These are phyloP conservation scores for Fusarium continuum DNA, from an alignment of 2,329 filamentous ascomycete species.

Conservation along the genomic window DNA sequence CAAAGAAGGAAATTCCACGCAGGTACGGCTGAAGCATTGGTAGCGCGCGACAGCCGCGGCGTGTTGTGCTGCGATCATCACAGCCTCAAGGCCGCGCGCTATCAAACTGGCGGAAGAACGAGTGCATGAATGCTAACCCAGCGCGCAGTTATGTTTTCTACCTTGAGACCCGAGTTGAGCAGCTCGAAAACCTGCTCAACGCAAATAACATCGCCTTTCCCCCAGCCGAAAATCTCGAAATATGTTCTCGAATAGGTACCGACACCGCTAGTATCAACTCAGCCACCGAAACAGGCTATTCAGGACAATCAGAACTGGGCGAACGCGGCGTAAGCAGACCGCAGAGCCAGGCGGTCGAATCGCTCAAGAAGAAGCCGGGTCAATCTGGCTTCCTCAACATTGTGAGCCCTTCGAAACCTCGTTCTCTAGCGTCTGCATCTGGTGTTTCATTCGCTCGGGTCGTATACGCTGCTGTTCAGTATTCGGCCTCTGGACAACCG, in stretches of 20 bases:
- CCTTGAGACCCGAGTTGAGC: conserved; percentile 84
- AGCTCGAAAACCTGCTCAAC: conserved; percentile 80
- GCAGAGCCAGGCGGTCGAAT: conserved; percentile 46
- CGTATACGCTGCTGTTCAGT: conserved; percentile 91
- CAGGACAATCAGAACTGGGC: conserved; percentile 47
- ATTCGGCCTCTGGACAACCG: conserved; percentile 69
- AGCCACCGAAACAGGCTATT: conserved; percentile 47
- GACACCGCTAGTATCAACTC: conserved; percentile 49
- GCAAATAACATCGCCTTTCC: conserved; percentile 77
- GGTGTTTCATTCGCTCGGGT: conserved; percentile 95
- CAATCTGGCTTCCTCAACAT: conserved; percentile 72
- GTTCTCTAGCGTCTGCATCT: conserved; percentile 84
- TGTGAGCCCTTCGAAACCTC: conserved; percentile 78
- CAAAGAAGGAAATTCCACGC: conserved; percentile 92
- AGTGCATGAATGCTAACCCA: conserved; percentile 31
- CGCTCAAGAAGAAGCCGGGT: conserved; percentile 50
- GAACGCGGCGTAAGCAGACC: conserved; percentile 40
- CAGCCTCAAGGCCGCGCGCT: background rate
- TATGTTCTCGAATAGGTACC: conserved; percentile 60
- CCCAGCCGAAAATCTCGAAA: conserved; percentile 74
- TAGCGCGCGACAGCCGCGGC: conserved; percentile 12
- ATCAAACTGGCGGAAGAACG: background rate
- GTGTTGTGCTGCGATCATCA: background rate
- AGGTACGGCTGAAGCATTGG: conserved; percentile 67
- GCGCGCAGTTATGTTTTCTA: conserved; percentile 85